Percentiles rank a stretch among this genome's conserved stretches.
Conservation (phyloP, 306 rosid genomes). For the Medicago arabica region DNA sequence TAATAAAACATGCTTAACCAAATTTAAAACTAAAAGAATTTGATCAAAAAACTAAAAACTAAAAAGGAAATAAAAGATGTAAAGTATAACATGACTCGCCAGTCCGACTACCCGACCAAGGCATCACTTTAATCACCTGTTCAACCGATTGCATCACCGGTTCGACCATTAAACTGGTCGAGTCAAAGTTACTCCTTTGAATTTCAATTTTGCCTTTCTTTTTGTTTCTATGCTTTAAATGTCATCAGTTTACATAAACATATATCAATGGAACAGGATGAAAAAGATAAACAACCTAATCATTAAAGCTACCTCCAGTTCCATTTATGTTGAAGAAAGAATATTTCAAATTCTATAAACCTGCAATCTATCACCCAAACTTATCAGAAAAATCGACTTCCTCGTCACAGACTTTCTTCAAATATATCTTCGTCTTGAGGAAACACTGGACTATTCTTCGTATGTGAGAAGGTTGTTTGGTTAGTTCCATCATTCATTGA, state of each 20-base stretch:
- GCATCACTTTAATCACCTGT: too few relatives aligned
- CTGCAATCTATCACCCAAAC: conserved; percentile 4
- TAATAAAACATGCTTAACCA: too few relatives aligned
- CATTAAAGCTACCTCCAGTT: conserved; percentile 26
- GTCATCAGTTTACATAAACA: conserved; percentile 26
- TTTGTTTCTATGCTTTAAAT: conserved; percentile 13
- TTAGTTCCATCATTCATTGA: conserved; percentile 65
- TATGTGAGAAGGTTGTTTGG: conserved; percentile 53
- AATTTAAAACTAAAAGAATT: too few relatives aligned
- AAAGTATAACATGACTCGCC: too few relatives aligned
- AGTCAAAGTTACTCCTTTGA: neutral
- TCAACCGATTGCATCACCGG: too few relatives aligned
- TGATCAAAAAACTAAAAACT: too few relatives aligned
- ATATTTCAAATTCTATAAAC: conserved; percentile 14
- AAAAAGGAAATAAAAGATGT: too few relatives aligned
- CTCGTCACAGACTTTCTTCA: conserved; percentile 57
- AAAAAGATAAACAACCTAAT: conserved; percentile 16
- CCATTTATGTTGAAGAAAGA: conserved; percentile 24
- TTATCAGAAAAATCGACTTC: neutral
- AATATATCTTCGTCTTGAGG: conserved; percentile 53
- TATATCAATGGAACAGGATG: conserved; percentile 28
- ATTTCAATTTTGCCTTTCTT: conserved; percentile 17
- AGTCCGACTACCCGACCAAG: too few relatives aligned
- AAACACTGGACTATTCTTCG: conserved; percentile 47
- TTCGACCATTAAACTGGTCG: too few relatives aligned